Base-by-base conservation (phyloP, 352 stramenopile species). In the Peronospora tabacina region DNA sequence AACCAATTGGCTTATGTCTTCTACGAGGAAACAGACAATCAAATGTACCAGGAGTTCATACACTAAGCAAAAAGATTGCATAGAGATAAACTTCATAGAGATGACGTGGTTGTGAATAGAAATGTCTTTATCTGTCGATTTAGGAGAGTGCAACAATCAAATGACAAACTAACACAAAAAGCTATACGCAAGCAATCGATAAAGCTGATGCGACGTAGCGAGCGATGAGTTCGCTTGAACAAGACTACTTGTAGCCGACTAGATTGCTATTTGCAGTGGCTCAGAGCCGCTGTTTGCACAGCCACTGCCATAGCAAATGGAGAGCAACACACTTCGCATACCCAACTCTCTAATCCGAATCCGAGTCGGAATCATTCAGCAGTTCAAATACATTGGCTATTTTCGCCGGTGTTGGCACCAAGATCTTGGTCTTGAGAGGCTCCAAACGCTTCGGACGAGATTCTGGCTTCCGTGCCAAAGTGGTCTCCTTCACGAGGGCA, bases 11-110 rank as follows among this genome's bases (percentile, higher is more conserved):
- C 60, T 24, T 93, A 92, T 49, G 40, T 75, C 16, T 83, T 85
- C 38, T 45, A 84, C 28, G 78, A 95, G 28, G 84, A 95, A 68
- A 92, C 78, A 8, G 44, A 76, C 24, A 93, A 95, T 60, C 53
- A 75, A 32, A 79, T 82, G 60, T 94, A 90, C 63, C 70, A 72
- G 41, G 68, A 89, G 52, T 79, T 90, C 43, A 78, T 94, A 67
- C 58, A 85, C 8, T 87, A 69, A 63, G 33, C 6, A 32, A 58
- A 19, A 35, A 43, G 29, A 28, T 28, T 52, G 48, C 47, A 55
- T 54, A 57, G 51, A 66, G 40, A 61, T 11, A 29, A 8, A 49
- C 29, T 22, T 49, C 33, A 37, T 44, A 19, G 35, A 55, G 19
- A 33, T 10, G 20, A 39, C 19, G 35, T 45, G 43, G 22, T 47